Base-by-base conservation (phyloP, 2,329 filamentous ascomycete genomes). In the Magnaporthiopsis incrustans region DNA sequence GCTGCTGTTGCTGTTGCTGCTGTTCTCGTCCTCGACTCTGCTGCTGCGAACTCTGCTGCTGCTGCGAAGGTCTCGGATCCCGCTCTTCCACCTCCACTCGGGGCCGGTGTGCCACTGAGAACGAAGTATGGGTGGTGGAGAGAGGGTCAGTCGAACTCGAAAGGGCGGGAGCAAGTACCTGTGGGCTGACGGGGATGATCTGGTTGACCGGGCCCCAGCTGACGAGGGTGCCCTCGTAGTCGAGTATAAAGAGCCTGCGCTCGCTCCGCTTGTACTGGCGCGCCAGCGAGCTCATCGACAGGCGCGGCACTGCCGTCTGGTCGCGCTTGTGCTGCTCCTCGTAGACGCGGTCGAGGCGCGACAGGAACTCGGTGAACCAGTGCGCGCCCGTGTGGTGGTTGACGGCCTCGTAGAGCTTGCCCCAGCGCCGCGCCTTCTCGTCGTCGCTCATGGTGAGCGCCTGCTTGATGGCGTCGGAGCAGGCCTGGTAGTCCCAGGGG, bases 401-500 rank as follows among this genome's bases (percentile, higher is more conserved):
- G 35, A 97, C 90, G 12, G 89, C 85, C 60, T 86, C 77, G 71
- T 91, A 86, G 58, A 98, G 79, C 66, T 87, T 87, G 32, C 80
- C 80, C 89, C 93, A 98, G 15, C 92, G 85, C 18, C 78, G 74
- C 66, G 86, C 80, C 75, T 91, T 94, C 73, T 97, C 91, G 2
- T 86, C 84, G 2, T 86, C 82, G 3, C 77, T 79, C 88, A 97
- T 96, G 68, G 94, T 90, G 25, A 98, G 79, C 0, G 93, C 92
- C 63, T 84, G 81, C 74, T 90, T 88, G 76, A 98, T 94, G 12
- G 92, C 91, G 38, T 95, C 87, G 62, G 92, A 91, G 70, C 91
- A 96, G 73, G 92, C 87, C 50, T 89, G 85, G 74, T 97, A 97
- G 73, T 97, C 91, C 94, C 94, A 98, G 0, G 94, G 94, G 73